Percentiles rank a stretch among this genome's conserved stretches.
Conservation (phyloP, 2,329 filamentous ascomycete genomes). For the Colletotrichum echinochloae region DNA sequence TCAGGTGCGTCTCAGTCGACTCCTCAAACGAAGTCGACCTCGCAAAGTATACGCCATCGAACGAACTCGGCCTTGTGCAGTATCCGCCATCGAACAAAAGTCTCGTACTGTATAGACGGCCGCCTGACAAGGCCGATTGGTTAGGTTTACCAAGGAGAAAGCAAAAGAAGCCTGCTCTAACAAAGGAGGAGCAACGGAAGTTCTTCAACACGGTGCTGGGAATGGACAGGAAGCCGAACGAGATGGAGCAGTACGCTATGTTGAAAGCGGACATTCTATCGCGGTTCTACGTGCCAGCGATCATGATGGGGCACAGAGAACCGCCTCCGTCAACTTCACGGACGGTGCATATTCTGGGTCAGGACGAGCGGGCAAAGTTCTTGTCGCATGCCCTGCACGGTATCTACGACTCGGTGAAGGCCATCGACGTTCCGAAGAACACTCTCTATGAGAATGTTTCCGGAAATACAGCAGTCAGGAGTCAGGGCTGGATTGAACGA, state of each 20-base stretch:
- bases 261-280: slow-evolving; percentile 41
- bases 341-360: slow-evolving; percentile 57
- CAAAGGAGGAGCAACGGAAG: too few species aligned
- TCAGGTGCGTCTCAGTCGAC: slow-evolving; percentile 44
- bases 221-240: slow-evolving; percentile 32
- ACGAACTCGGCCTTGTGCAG: too few species aligned
- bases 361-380: slow-evolving; percentile 55
- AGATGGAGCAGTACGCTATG: slow-evolving; percentile 41
- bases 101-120: too few species aligned
- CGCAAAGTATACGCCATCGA: too few species aligned
- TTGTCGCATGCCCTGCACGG: slow-evolving; percentile 56
- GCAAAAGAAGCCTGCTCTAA: too few species aligned
- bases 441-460: slow-evolving; percentile 37
- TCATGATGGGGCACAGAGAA: slow-evolving; percentile 48
- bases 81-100: too few species aligned
- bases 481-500: slow-evolving; percentile 35
- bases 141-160: too few species aligned
- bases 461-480: slow-evolving; percentile 46
- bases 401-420: slow-evolving; percentile 55
- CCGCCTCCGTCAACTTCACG: slow-evolving; percentile 48
- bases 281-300: slow-evolving; percentile 52
- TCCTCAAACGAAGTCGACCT: slow-evolving; percentile 44
- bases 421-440: slow-evolving; percentile 43
- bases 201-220: slow-evolving; percentile 37
- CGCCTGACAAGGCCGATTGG: too few species aligned